phyloP scores from a whole-genome alignment of 2,329 filamentous ascomycete species.

The Leptoxyphium fumago region DNA sequence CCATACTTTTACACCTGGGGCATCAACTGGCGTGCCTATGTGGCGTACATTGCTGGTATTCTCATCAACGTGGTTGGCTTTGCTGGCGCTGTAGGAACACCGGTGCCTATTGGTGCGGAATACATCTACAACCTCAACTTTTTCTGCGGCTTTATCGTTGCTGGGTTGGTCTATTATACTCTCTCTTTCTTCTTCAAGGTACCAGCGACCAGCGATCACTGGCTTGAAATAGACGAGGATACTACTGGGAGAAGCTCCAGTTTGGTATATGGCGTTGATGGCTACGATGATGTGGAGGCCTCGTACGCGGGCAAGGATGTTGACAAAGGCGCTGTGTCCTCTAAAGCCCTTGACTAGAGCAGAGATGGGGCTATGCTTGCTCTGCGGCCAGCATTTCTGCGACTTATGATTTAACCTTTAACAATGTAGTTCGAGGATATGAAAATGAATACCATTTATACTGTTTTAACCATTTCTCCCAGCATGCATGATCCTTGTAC shows the following conservation, averaged over 20 bases:
- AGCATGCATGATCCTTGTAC: no score
- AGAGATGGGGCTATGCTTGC: not conserved
- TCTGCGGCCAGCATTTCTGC: no score
- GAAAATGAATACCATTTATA: no score
- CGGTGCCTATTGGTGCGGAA: constrained; percentile 60
- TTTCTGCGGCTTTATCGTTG: constrained; percentile 68
- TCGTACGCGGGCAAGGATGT: not conserved
- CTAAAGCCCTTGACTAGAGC: not conserved
- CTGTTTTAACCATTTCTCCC: no score
- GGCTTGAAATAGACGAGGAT: constrained; percentile 62
- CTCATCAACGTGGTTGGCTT: constrained; percentile 87
- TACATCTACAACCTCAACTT: constrained; percentile 90
- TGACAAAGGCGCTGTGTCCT: not conserved
- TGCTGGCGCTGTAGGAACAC: constrained; percentile 57
- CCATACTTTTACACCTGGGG: constrained; percentile 65
- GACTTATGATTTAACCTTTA: no score
- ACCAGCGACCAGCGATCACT: constrained; percentile 56
- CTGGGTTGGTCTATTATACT: constrained; percentile 50
- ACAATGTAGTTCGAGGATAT: no score
- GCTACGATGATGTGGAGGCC: not conserved
- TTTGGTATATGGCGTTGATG: constrained; percentile 16
- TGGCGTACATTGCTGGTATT: constrained; percentile 69
- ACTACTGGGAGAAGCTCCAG: constrained; percentile 23
- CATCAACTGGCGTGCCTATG: constrained; percentile 71
- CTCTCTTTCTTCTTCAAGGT: constrained; percentile 58